Conservation (phyloP, 208 protist species). For the Angomonas ambiguus region DNA sequence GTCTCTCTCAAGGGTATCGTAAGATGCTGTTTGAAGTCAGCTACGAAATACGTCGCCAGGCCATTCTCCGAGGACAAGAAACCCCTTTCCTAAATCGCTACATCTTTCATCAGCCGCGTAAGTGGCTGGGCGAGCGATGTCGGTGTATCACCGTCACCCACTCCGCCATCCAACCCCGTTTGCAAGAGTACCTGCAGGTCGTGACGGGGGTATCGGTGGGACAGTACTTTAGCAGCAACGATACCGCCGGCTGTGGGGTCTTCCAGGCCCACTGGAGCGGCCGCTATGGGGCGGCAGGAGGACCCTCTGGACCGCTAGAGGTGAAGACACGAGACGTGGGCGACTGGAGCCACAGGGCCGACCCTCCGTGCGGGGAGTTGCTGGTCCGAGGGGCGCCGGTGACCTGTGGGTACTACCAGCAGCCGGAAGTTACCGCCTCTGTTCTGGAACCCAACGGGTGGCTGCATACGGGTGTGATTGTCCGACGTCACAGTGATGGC, state of each 20-base stretch:
- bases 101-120: constrained; percentile 67
- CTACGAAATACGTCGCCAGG: constrained; percentile 46
- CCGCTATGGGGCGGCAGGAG: constrained; percentile 27
- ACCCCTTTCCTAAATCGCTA: constrained; percentile 71
- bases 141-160: constrained; percentile 50
- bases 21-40: constrained; percentile 59
- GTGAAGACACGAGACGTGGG: constrained; percentile 84
- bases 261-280: constrained; percentile 29
- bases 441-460: constrained; percentile 50
- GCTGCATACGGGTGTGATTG: constrained; percentile 79
- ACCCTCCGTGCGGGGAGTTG: constrained; percentile 60
- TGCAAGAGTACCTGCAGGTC: constrained; percentile 70
- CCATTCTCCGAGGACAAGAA: constrained; percentile 51
- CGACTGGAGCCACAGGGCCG: constrained; percentile 24
- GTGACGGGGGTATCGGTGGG: constrained; percentile 49
- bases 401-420: constrained; percentile 79
- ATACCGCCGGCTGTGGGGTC: constrained; percentile 40
- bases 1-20: constrained; percentile 32
- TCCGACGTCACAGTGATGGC: constrained; percentile 36
- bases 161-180: constrained; percentile 36
- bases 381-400: constrained; percentile 54
- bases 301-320: constrained; percentile 47
- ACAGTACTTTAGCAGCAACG: constrained; percentile 48
- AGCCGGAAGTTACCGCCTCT: constrained; percentile 57
- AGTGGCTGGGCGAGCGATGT: constrained; percentile 72